Percentiles rank a stretch among this genome's conserved stretches.
Conservation (phyloP, 148 eudicot species). For the Rhododendron ferrugineum region DNA sequence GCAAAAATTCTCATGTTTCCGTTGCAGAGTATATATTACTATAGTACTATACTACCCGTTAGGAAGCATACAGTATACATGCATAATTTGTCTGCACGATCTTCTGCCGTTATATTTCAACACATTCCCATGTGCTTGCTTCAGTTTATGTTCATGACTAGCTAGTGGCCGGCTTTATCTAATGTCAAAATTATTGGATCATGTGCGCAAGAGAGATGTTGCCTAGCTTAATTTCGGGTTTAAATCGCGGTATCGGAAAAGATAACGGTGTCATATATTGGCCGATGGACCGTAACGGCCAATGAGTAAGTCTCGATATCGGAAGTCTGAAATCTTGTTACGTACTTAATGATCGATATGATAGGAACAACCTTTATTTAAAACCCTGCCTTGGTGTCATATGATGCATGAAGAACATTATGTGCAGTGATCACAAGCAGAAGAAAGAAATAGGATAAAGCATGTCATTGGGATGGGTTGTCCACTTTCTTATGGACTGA, state of each 20-base stretch:
- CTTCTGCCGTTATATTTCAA: neutral
- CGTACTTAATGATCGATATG: too few relatives aligned
- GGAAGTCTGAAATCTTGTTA: too few relatives aligned
- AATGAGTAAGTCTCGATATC: too few relatives aligned
- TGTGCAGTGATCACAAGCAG: too few relatives aligned
- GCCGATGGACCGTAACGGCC: too few relatives aligned
- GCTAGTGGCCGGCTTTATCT: neutral
- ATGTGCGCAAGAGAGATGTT: neutral
- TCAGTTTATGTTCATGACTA: neutral
- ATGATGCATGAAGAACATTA: too few relatives aligned
- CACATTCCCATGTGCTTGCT: conserved; percentile 19
- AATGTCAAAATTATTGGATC: neutral
- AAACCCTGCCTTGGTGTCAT: too few relatives aligned
- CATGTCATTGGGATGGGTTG: too few relatives aligned
- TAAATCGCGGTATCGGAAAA: neutral
- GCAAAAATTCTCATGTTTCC: neutral
- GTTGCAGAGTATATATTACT: neutral
- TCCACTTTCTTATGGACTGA: too few relatives aligned
- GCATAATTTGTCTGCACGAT: conserved; percentile 8
- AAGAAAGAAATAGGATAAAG: too few relatives aligned
- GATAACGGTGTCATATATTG: neutral
- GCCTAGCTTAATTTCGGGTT: neutral
- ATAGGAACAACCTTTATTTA: neutral
- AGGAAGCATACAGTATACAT: neutral
- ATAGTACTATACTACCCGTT: neutral